These are phyloP conservation scores for Mortierella sp. DNA, from an alignment of 371 early-diverging fungal genomes.

Conservation along the genomic window DNA sequence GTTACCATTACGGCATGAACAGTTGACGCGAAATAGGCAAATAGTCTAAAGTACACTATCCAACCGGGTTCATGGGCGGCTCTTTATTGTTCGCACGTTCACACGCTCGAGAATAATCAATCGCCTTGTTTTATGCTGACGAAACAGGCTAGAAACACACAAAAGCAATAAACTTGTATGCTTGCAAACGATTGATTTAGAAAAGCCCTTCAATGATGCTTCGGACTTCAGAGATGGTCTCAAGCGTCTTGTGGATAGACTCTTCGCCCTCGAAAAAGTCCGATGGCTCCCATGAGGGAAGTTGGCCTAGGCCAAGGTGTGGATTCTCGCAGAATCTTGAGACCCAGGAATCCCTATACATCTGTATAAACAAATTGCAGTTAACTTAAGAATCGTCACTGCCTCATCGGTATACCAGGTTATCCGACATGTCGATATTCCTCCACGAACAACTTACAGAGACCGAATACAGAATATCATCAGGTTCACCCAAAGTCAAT, in stretches of 20 bases:
- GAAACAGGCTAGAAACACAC: neutral
- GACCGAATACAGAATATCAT: slow-evolving; percentile 27
- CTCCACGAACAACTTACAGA: slow-evolving; percentile 27
- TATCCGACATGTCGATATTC: neutral
- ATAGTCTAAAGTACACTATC: too few relatives aligned
- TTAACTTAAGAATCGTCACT: neutral
- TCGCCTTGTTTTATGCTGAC: neutral
- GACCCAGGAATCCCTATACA: slow-evolving; percentile 44
- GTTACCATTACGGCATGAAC: too few relatives aligned
- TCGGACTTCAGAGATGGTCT: slow-evolving; percentile 22
- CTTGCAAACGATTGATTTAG: neutral
- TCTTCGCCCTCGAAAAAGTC: slow-evolving; percentile 48
- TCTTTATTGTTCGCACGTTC: neutral
- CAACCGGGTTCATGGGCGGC: too few relatives aligned
- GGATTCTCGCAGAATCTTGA: slow-evolving; percentile 48
- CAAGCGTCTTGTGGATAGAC: slow-evolving; percentile 29
- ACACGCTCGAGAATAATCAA: neutral
- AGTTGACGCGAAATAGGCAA: too few relatives aligned
- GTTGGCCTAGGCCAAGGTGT: slow-evolving; percentile 30
- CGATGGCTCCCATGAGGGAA: slow-evolving; percentile 35
- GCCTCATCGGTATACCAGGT: neutral
- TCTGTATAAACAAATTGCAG: slow-evolving; percentile 10
- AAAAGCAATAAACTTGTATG: neutral
- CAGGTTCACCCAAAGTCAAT: slow-evolving; percentile 20
- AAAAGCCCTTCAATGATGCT: slow-evolving; percentile 13